Percentiles rank a stretch among this genome's conserved stretches.
Conservation (phyloP, 2,329 filamentous ascomycete genomes). For the Byssoonygena ceratinophila region DNA sequence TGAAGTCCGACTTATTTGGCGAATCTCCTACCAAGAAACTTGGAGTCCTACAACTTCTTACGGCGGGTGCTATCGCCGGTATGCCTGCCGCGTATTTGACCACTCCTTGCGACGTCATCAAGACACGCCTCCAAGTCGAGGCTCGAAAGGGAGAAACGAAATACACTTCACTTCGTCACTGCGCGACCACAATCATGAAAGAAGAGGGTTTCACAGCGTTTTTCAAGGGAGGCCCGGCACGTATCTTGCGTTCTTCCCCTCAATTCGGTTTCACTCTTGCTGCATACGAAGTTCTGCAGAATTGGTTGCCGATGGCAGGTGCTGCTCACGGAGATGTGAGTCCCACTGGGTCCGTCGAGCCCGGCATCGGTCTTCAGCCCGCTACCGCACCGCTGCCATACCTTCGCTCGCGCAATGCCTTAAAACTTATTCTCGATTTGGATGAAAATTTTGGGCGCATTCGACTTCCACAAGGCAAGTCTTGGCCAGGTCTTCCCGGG, state of each 20-base stretch:
- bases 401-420: slow-evolving; percentile 69
- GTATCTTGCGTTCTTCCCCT: slow-evolving; percentile 87
- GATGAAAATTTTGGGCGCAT: slow-evolving; percentile 84
- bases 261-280: slow-evolving; percentile 98
- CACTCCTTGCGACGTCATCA: slow-evolving; percentile 97
- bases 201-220: slow-evolving; percentile 94
- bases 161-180: slow-evolving; percentile 81
- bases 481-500: slow-evolving; percentile 14
- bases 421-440: slow-evolving; percentile 90
- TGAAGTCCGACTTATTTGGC: slow-evolving; percentile 90
- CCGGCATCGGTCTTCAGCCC: slow-evolving; percentile 52
- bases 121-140: slow-evolving; percentile 94
- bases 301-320: slow-evolving; percentile 66
- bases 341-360: slow-evolving; percentile 52
- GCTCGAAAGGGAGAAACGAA: slow-evolving; percentile 85
- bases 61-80: slow-evolving; percentile 85
- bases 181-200: slow-evolving; percentile 68
- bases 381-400: slow-evolving; percentile 56
- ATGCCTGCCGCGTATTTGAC: slow-evolving; percentile 92
- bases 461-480: slow-evolving; percentile 42
- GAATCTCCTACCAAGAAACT: slow-evolving; percentile 80
- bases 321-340: slow-evolving; percentile 43
- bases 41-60: slow-evolving; percentile 79
- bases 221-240: slow-evolving; percentile 95
- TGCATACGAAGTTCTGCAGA: slow-evolving; percentile 86